phyloP scores from a whole-genome alignment of 2,329 filamentous ascomycete species.

The Leptographium flavum region DNA sequence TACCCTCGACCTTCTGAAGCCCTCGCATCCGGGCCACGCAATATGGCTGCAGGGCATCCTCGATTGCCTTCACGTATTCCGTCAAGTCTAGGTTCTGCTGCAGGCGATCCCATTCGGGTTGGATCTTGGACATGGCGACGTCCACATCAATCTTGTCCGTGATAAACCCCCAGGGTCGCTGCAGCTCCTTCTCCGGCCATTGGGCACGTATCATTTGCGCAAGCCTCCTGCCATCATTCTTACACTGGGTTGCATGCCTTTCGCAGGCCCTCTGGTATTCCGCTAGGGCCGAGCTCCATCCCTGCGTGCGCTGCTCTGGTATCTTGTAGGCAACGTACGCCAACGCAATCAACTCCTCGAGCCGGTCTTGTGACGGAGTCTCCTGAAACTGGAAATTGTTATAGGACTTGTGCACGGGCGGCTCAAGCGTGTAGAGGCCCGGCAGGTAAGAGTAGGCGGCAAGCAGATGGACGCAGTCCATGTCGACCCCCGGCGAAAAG shows the following conservation, averaged over 20 bases:
- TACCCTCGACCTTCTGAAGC: background rate
- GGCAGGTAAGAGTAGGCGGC: conserved; percentile 27
- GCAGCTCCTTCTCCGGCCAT: background rate
- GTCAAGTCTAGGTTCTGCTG: conserved; percentile 33
- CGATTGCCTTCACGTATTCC: conserved; percentile 19
- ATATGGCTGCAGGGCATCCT: background rate
- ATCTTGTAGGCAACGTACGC: background rate
- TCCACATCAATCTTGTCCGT: conserved; percentile 20
- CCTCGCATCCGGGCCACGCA: background rate
- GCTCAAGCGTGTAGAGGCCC: conserved; percentile 21
- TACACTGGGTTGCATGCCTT: background rate
- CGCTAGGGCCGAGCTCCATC: background rate
- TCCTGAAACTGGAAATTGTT: conserved; percentile 3
- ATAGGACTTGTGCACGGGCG: conserved; percentile 12
- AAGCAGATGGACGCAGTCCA: conserved; percentile 19
- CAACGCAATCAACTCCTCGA: background rate
- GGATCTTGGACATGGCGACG: conserved; percentile 23
- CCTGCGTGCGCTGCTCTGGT: too few relatives aligned
- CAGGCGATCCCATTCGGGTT: conserved; percentile 31
- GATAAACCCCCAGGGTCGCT: background rate
- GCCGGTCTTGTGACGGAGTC: background rate
- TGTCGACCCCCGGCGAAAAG: conserved; percentile 14
- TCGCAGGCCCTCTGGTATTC: background rate
- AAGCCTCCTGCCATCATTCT: background rate
- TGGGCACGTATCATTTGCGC: background rate